Percentiles rank a stretch among this genome's conserved stretches.
These are phyloP conservation scores for Brassica balearica DNA, from an alignment of 441 rosid species.

Conservation along the genomic window DNA sequence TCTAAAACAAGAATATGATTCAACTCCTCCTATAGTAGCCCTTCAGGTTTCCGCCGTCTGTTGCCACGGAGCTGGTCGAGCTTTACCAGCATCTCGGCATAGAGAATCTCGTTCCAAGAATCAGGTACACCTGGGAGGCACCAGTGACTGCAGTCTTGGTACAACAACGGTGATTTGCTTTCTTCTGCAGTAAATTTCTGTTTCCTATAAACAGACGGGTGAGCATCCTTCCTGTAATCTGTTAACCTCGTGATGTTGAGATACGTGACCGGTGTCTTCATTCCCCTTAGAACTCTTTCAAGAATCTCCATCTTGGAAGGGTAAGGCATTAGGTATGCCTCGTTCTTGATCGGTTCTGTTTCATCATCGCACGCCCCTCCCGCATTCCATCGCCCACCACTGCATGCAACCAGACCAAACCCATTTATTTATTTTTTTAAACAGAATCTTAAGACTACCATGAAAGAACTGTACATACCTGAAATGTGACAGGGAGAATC, in stretches of 20 bases:
- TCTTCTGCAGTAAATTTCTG: constrained; percentile 49
- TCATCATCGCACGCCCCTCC: constrained; percentile 90
- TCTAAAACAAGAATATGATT: constrained; percentile 8
- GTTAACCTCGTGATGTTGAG: constrained; percentile 85
- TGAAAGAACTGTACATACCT: constrained; percentile 51
- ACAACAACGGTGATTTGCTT: constrained; percentile 54
- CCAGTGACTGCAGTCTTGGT: constrained; percentile 98
- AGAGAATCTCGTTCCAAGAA: constrained; percentile 86
- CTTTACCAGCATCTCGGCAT: constrained; percentile 67
- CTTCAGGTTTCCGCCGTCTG: constrained; percentile 32
- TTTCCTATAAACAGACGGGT: constrained; percentile 87
- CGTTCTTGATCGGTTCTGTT: constrained; percentile 80
- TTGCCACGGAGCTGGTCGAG: constrained; percentile 41
- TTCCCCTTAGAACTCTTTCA: constrained; percentile 70
- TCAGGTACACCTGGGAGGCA: constrained; percentile 96
- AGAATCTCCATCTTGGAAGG: constrained; percentile 77
- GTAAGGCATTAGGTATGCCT: constrained; percentile 63
- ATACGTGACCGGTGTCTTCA: constrained; percentile 80
- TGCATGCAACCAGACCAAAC: constrained; percentile 40
- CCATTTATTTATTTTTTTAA: no score
- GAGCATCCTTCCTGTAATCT: constrained; percentile 88
- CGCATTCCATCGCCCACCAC: constrained; percentile 99
- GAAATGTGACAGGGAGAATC: constrained; percentile 89
- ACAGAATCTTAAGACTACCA: constrained; percentile 12
- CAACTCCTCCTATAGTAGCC: constrained; percentile 1